Conservation (phyloP, 1,284 basidiomycete genomes). For the Puccinia coronata region DNA sequence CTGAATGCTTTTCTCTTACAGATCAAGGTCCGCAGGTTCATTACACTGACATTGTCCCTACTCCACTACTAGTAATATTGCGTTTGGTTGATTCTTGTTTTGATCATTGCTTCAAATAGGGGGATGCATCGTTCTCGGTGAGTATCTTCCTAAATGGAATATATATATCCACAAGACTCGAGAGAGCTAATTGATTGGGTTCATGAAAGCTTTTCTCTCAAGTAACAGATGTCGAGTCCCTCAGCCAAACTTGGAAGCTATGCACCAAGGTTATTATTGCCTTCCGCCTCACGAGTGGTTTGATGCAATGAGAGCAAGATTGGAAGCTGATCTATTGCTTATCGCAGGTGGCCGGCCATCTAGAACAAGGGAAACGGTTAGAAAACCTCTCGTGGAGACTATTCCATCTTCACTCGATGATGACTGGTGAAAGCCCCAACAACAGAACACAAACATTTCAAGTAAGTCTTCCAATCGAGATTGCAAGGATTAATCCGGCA, state of each 20-base stretch:
- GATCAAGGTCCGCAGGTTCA: constrained; percentile 33
- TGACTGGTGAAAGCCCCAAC: constrained; percentile 23
- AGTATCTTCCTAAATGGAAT: not conserved
- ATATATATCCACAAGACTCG: not conserved
- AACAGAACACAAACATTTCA: constrained; percentile 13
- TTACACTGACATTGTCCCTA: no score
- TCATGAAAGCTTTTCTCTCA: constrained; percentile 44
- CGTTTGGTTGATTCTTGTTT: not conserved
- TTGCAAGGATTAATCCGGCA: not conserved
- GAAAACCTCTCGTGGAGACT: constrained; percentile 49
- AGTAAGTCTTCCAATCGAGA: constrained; percentile 17
- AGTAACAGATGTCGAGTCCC: constrained; percentile 43
- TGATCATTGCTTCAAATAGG: constrained; percentile 6
- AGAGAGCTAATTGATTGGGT: not conserved
- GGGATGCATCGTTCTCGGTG: constrained; percentile 44
- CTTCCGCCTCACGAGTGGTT: not conserved
- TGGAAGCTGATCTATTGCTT: not conserved
- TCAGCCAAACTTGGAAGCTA: constrained; percentile 45
- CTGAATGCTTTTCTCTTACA: constrained; percentile 24
- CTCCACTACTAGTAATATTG: not conserved
- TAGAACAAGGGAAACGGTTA: constrained; percentile 44
- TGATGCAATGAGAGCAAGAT: not conserved
- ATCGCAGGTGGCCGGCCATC: constrained; percentile 39
- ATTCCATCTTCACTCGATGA: constrained; percentile 37
- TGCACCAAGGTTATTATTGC: constrained; percentile 37